Conservation (phyloP, 1,284 basidiomycete genomes). For the Pseudozyma tsukubaensis region DNA sequence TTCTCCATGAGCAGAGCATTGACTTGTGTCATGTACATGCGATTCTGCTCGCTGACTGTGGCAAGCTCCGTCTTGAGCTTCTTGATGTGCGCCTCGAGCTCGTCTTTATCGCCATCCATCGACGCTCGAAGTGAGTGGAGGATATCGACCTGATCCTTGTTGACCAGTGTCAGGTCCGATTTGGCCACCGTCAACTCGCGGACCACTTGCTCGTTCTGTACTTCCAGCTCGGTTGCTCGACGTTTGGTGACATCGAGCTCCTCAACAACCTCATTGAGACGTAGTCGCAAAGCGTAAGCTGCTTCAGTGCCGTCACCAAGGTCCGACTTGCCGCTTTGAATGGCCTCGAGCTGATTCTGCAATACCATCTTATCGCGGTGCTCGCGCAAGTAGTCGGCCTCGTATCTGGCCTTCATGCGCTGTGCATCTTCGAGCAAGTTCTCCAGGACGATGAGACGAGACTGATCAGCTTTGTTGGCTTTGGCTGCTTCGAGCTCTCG, state of each 20-base stretch:
- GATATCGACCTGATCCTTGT: conserved; percentile 72
- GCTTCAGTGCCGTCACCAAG: conserved; percentile 86
- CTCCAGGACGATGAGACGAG: conserved; percentile 83
- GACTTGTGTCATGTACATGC: conserved; percentile 83
- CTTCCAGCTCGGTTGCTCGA: conserved; percentile 78
- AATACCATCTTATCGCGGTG: conserved; percentile 85
- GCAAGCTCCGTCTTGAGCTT: conserved; percentile 78
- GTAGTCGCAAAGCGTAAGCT: conserved; percentile 84
- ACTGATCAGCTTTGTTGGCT: conserved; percentile 80
- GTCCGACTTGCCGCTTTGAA: conserved; percentile 80
- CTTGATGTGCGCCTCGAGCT: conserved; percentile 78
- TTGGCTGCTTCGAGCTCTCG: conserved; percentile 81
- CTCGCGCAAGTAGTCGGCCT: conserved; percentile 85
- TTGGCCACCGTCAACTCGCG: conserved; percentile 84
- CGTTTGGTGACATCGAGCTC: conserved; percentile 80
- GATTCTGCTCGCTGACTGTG: conserved; percentile 82
- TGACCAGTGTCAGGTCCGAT: conserved; percentile 75
- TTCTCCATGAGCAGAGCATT: conserved; percentile 83
- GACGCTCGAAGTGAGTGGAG: conserved; percentile 84
- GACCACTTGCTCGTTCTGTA: conserved; percentile 76
- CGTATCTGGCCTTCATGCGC: conserved; percentile 87
- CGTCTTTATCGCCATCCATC: conserved; percentile 85
- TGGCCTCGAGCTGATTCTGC: conserved; percentile 86
- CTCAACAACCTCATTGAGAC: conserved; percentile 86
- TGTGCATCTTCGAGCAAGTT: conserved; percentile 90